A percentile compares a stretch with the other conserved stretches of the same genome.
These are phyloP conservation scores for Tylopilus sp. DNA, from an alignment of 768 basidiomycete species.

Conservation along the genomic window DNA sequence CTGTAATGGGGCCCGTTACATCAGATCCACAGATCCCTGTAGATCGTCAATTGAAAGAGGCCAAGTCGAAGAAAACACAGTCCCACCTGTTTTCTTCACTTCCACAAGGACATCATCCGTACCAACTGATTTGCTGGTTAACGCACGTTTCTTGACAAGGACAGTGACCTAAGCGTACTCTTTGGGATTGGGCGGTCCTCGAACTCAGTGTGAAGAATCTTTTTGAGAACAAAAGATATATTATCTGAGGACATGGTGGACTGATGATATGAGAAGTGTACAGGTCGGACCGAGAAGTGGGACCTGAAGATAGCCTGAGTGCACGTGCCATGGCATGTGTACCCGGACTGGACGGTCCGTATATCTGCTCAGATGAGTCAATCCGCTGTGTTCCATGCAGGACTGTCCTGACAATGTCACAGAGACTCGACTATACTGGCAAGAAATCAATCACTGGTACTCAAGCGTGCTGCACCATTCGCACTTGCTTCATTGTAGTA, in stretches of 20 bases:
- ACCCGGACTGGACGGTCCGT: not conserved
- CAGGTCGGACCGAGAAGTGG: not conserved
- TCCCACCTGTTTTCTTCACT: slow-evolving; percentile 86
- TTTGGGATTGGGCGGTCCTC: slow-evolving; percentile 76
- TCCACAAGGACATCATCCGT: slow-evolving; percentile 80
- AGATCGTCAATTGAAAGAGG: not conserved
- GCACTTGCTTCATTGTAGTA: too few relatives aligned
- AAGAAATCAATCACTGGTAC: too few relatives aligned
- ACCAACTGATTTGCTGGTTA: slow-evolving; percentile 42
- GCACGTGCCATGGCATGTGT: not conserved
- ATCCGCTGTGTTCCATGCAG: not conserved
- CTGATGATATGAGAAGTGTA: not conserved
- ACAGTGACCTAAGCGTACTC: slow-evolving; percentile 37
- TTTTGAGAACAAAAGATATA: slow-evolving; percentile 73
- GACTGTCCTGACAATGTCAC: not conserved
- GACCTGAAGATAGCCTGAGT: not conserved
- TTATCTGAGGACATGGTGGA: slow-evolving; percentile 60
- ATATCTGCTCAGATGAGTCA: not conserved
- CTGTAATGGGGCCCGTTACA: slow-evolving; percentile 38
- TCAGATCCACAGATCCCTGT: slow-evolving; percentile 91
- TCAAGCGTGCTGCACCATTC: too few relatives aligned
- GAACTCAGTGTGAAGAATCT: slow-evolving; percentile 62
- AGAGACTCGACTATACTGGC: too few relatives aligned
- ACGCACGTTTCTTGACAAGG: not conserved
- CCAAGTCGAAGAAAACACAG: slow-evolving; percentile 10